Evolutionary conservation across 2,329 filamentous ascomycete species (phyloP).

Genomic region (Ophiostoma pallidulum): DNA sequence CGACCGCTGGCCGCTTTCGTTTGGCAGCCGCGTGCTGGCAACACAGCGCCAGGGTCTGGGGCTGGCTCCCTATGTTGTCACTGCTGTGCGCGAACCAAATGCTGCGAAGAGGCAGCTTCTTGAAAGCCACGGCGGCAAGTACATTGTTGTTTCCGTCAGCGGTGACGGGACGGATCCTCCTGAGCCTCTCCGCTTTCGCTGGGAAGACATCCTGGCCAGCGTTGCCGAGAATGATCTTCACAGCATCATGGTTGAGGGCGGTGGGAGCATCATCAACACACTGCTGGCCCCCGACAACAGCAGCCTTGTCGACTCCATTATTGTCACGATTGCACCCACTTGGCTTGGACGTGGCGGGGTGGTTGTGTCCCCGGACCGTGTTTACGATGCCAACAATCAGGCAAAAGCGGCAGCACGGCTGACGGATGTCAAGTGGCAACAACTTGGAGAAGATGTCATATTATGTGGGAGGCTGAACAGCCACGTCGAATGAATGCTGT

Average conservation of each 20-base stretch:
- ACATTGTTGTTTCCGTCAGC: slow-evolving; percentile 29
- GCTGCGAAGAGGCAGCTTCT: slow-evolving; percentile 33
- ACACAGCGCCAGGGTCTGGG: slow-evolving; percentile 57
- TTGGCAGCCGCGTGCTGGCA: slow-evolving; percentile 54
- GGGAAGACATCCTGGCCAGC: slow-evolving; percentile 52
- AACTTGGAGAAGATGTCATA: slow-evolving; percentile 74
- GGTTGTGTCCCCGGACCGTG: slow-evolving; percentile 60
- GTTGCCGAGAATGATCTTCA: slow-evolving; percentile 51
- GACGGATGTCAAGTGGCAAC: slow-evolving; percentile 60
- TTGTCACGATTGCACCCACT: slow-evolving; percentile 81
- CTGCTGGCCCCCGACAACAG: slow-evolving; percentile 56
- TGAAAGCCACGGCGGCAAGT: slow-evolving; percentile 43
- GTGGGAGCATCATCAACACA: slow-evolving; percentile 71
- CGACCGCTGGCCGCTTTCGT: slow-evolving; percentile 58
- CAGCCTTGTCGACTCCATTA: slow-evolving; percentile 58
- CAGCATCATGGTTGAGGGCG: slow-evolving; percentile 90
- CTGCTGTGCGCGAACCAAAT: slow-evolving; percentile 37
- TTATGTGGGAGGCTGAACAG: slow-evolving; percentile 52
- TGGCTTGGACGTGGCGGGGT: slow-evolving; percentile 84
- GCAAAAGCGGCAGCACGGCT: slow-evolving; percentile 56
- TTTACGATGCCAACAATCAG: slow-evolving; percentile 37
- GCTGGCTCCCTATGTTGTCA: slow-evolving; percentile 64
- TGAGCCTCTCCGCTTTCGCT: slow-evolving; percentile 42
- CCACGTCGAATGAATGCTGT: slow-evolving; percentile 2
- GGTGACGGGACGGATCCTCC: slow-evolving; percentile 10